Percentiles rank a stretch among this genome's conserved stretches.
phyloP scores from a whole-genome alignment of 2,329 filamentous ascomycete species.

The Calonectria multiphialidica region DNA sequence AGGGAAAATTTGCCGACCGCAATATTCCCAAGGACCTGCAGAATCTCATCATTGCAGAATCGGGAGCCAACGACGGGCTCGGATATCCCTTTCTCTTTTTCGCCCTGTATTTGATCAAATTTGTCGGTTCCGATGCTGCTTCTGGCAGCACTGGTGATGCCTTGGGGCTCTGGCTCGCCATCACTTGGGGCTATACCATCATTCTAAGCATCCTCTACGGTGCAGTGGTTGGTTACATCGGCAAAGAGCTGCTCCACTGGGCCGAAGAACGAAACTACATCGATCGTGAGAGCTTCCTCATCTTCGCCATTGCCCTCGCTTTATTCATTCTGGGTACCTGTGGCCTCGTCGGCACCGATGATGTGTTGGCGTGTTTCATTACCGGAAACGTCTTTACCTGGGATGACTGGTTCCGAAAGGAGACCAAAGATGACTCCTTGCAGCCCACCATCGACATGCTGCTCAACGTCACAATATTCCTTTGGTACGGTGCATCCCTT shows the following conservation, averaged over 20 bases:
- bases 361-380: conserved; percentile 92
- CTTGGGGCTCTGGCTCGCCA: conserved; percentile 85
- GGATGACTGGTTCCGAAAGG: conserved; percentile 93
- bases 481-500: conserved; percentile 90
- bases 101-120: conserved; percentile 87
- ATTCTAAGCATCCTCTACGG: conserved; percentile 84
- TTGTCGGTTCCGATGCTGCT: conserved; percentile 69
- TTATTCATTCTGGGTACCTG: conserved; percentile 90
- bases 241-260: conserved; percentile 86
- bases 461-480: conserved; percentile 87
- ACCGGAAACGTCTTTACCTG: conserved; percentile 92
- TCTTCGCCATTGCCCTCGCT: conserved; percentile 87
- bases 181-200: conserved; percentile 88
- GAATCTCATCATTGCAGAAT: conserved; percentile 84
- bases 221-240: conserved; percentile 81
- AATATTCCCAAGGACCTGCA: conserved; percentile 89
- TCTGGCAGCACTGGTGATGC: conserved; percentile 73
- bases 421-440: conserved; percentile 91
- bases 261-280: conserved; percentile 85
- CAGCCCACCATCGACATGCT: conserved; percentile 96
- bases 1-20: conserved; percentile 92
- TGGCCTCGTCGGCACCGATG: conserved; percentile 88
- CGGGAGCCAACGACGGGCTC: conserved; percentile 88
- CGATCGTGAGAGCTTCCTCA: conserved; percentile 87
- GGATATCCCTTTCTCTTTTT: conserved; percentile 92